phyloP scores from a whole-genome alignment of 2,329 filamentous ascomycete species.

The Aspergillus ibericus region DNA sequence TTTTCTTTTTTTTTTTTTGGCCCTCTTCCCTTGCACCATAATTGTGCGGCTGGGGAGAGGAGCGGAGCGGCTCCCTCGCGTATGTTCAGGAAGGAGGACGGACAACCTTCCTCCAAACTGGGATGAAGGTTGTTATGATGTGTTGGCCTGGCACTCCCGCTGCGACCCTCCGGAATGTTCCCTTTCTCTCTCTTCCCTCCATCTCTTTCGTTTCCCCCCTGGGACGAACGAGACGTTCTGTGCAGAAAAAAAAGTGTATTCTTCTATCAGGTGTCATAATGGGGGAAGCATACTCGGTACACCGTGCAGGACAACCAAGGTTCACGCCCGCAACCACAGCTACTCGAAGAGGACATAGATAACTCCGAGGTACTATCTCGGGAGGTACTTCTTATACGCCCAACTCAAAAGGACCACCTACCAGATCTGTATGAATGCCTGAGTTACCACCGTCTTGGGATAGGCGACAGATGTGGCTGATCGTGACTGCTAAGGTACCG shows the following conservation, averaged over 20 bases:
- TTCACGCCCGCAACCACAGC: background rate
- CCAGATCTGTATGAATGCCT: background rate
- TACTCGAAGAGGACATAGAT: background rate
- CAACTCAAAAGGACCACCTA: background rate
- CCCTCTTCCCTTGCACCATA: background rate
- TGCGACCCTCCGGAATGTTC: background rate
- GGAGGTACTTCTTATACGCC: background rate
- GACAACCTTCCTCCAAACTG: background rate
- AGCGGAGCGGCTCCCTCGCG: background rate
- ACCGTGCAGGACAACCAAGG: background rate
- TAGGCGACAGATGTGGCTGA: background rate
- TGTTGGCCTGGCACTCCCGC: background rate
- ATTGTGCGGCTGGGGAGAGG: background rate
- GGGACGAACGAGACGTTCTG: background rate
- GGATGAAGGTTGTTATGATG: background rate
- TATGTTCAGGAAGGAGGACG: background rate
- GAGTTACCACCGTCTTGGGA: background rate
- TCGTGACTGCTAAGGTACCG: background rate
- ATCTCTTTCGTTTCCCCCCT: no score
- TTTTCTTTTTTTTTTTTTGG: background rate
- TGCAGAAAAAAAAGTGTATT: background rate
- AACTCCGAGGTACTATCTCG: background rate
- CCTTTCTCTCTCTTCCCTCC: background rate
- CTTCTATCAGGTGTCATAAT: background rate
- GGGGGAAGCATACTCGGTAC: background rate